Evolutionary conservation across 1,284 basidiomycete genomes (phyloP), one percentile per base, ranked within the genome.

Genomic region (Marasmius fiardii): DNA sequence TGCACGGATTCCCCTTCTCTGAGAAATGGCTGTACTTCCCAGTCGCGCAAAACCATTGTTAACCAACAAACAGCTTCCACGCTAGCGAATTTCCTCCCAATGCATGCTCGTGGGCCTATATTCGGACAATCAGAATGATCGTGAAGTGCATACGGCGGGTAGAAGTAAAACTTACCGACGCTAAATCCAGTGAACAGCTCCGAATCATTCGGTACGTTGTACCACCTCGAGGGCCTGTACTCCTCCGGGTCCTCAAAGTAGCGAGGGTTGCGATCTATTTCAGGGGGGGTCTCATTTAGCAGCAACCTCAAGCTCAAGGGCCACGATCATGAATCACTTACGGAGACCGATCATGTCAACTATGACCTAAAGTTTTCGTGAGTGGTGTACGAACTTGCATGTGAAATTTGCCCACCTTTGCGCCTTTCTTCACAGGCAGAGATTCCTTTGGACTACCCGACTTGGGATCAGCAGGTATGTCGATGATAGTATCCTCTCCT

Each of bases 11-110:
- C 82, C 1, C 71, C 74, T 8, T 56, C 51, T 10, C 65, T 59
- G 8, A 82, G 65, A 6, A 75, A 48, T 2, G 79, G 77, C 50
- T 76, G 70, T 4, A 85, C 63, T 21, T 66, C 68, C 76, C 77
- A 85, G 45, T 83, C 82, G 8, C 79, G 72, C 47, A 84, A 63
- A 2, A 85, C 58, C 57, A 74, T 63, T 0, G 77, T 69, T 16
- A 85, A 67, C 67, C 82, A 80, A 52, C 73, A 76, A 18, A 83
- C 76, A 2, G 73, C 74, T 62, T 85, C 82, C 0, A 71, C 70
- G 2, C 72, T 72, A 2, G 81, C 78, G 56, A 85, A 85, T 60
- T 76, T 80, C 12, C 79, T 70, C 7, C 83, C 83, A 23, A 83
- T 65, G 58, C 83, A 85, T 2, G 76, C 72, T 3, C 83, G 74